Percentiles rank a stretch among this genome's conserved stretches.
phyloP scores from a whole-genome alignment of 2,329 filamentous ascomycete species.

The Niveomyces coronatus region DNA sequence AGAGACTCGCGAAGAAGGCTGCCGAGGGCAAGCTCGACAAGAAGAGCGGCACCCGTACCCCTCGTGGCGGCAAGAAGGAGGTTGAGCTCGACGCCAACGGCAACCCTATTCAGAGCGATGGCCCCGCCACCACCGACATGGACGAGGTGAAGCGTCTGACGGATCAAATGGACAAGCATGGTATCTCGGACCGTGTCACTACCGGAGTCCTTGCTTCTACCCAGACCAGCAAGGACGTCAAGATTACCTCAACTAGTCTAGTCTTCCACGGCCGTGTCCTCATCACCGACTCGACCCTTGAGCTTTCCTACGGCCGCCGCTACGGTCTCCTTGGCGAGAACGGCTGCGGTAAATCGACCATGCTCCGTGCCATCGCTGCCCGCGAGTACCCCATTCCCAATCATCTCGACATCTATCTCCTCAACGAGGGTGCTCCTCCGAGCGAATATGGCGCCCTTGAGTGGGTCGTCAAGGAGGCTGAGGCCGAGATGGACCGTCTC shows the following conservation, averaged over 20 bases:
- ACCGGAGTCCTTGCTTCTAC: conserved; percentile 91
- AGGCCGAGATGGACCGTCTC: conserved; percentile 82
- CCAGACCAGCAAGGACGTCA: conserved; percentile 80
- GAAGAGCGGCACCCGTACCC: conserved; percentile 60
- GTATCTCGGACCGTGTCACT: conserved; percentile 93
- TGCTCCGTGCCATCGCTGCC: conserved; percentile 86
- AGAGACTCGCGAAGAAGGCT: conserved; percentile 61
- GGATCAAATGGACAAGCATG: conserved; percentile 90
- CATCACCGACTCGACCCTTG: conserved; percentile 85
- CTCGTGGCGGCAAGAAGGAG: conserved; percentile 35
- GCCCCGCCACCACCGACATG: conserved; percentile 57
- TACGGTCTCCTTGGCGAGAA: conserved; percentile 97
- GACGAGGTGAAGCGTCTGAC: conserved; percentile 79
- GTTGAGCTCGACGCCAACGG: conserved; percentile 61
- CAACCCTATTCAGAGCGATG: conserved; percentile 44
- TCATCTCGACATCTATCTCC: conserved; percentile 93
- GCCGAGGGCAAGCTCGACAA: conserved; percentile 61
- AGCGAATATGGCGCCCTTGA: conserved; percentile 85
- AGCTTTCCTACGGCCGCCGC: conserved; percentile 83
- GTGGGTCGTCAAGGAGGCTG: conserved; percentile 92
- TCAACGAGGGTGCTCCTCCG: conserved; percentile 92
- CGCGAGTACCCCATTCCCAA: conserved; percentile 95
- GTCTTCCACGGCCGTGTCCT: conserved; percentile 98
- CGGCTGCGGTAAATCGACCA: conserved; percentile 97
- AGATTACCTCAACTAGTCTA: conserved; percentile 85